phyloP scores from a whole-genome alignment of 106 monocot genomes.

The Narthecium ossifragum region DNA sequence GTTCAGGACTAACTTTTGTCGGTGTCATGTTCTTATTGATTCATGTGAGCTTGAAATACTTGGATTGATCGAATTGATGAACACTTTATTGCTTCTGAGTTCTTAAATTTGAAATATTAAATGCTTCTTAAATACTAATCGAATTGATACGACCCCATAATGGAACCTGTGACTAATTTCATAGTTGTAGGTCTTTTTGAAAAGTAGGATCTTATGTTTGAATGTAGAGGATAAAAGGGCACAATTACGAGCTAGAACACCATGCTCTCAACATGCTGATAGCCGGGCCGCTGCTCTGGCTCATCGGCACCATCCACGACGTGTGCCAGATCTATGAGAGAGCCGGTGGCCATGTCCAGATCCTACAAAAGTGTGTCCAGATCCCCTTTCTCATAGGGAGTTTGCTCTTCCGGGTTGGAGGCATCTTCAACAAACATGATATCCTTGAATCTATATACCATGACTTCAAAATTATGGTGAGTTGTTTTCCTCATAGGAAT shows the following conservation, averaged over 20 bases:
- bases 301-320: slow-evolving; percentile 67
- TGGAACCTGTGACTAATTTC: too few relatives aligned
- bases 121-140: neutral
- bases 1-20: slow-evolving; percentile 28
- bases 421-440: slow-evolving; percentile 39
- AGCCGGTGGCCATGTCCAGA: slow-evolving; percentile 62
- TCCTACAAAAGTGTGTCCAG: slow-evolving; percentile 81
- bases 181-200: too few relatives aligned
- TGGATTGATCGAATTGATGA: too few relatives aligned
- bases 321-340: slow-evolving; percentile 79
- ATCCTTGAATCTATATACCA: neutral
- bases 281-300: slow-evolving; percentile 62
- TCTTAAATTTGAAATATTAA: too few relatives aligned
- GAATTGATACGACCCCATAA: too few relatives aligned
- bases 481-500: too few relatives aligned
- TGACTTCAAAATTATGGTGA: slow-evolving; percentile 28
- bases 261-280: slow-evolving; percentile 56
- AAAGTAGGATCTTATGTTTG: neutral
- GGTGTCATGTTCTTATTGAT: slow-evolving; percentile 52
- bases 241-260: slow-evolving; percentile 39
- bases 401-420: slow-evolving; percentile 65
- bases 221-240: slow-evolving; percentile 43
- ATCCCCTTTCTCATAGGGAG: slow-evolving; percentile 71
- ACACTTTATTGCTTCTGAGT: too few relatives aligned
- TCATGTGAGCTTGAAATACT: slow-evolving; percentile 27